Percentiles rank a stretch among this genome's conserved stretches.
phyloP scores from a whole-genome alignment of 495 filamentous ascomycete species.

The Aspergillus bridgeri region DNA sequence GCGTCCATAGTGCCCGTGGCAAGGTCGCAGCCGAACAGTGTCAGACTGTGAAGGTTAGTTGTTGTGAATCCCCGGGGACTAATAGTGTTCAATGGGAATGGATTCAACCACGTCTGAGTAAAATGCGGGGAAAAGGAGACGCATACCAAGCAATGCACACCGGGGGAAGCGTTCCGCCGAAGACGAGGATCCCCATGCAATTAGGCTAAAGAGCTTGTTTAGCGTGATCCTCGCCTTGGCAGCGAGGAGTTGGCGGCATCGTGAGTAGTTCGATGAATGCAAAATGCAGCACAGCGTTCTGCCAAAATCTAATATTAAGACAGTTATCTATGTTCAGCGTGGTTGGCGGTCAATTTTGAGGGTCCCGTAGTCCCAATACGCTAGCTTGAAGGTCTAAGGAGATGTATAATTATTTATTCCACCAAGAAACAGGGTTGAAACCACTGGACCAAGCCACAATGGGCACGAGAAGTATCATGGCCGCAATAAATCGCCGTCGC shows the following conservation, averaged over 20 bases:
- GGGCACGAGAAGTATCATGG: neutral
- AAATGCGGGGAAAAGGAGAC: neutral
- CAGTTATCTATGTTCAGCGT: neutral
- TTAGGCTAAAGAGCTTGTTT: neutral
- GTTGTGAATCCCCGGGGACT: neutral
- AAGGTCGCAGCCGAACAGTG: neutral
- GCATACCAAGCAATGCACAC: neutral
- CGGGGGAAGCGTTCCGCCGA: neutral
- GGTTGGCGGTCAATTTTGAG: neutral
- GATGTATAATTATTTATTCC: neutral
- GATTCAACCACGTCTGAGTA: neutral
- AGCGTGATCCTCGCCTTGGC: neutral
- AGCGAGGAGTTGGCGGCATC: neutral
- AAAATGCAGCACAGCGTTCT: neutral
- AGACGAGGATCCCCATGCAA: neutral
- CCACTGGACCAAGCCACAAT: neutral
- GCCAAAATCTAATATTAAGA: neutral
- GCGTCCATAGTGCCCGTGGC: neutral
- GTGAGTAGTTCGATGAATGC: neutral
- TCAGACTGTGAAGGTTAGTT: neutral
- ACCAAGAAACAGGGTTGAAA: neutral
- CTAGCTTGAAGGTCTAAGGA: neutral
- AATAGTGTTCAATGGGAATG: neutral
- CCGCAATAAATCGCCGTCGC: neutral
- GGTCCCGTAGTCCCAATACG: neutral